Evolutionary conservation across 148 eudicot species (phyloP).

Genomic region (Rhododendron kiyosumense): DNA sequence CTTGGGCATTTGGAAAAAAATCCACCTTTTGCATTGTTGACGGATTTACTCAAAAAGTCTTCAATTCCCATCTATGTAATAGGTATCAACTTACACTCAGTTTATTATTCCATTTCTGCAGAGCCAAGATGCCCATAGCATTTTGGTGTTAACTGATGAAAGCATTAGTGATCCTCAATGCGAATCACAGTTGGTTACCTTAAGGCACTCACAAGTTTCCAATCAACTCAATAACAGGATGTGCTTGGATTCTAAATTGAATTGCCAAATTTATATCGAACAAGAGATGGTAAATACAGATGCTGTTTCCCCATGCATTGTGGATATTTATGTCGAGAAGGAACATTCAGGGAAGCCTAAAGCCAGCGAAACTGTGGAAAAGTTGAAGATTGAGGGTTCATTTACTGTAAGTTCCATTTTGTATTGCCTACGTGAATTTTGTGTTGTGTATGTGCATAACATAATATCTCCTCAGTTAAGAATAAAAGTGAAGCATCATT

Average conservation of each 20-base stretch:
- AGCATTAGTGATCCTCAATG: constrained; percentile 18
- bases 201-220: constrained; percentile 22
- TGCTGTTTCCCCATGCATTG: constrained; percentile 26
- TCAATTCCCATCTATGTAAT: background rate
- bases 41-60: background rate
- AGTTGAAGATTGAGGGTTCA: constrained; percentile 47
- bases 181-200: constrained; percentile 26
- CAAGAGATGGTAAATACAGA: constrained; percentile 26
- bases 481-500: background rate
- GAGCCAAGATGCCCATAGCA: constrained; percentile 43
- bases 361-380: constrained; percentile 32
- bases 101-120: constrained; percentile 20
- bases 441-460: background rate
- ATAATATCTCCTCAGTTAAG: background rate
- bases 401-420: constrained; percentile 38
- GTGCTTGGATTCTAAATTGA: constrained; percentile 33
- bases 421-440: background rate
- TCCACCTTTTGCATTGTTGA: background rate
- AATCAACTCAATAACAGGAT: constrained; percentile 15
- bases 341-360: constrained; percentile 33
- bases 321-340: constrained; percentile 47
- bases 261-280: constrained; percentile 22
- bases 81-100: background rate
- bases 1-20: background rate
- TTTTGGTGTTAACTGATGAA: constrained; percentile 44